phyloP scores from a whole-genome alignment of 225 moss, liverwort and hornwort genomes.

The Bryum argenteum region DNA sequence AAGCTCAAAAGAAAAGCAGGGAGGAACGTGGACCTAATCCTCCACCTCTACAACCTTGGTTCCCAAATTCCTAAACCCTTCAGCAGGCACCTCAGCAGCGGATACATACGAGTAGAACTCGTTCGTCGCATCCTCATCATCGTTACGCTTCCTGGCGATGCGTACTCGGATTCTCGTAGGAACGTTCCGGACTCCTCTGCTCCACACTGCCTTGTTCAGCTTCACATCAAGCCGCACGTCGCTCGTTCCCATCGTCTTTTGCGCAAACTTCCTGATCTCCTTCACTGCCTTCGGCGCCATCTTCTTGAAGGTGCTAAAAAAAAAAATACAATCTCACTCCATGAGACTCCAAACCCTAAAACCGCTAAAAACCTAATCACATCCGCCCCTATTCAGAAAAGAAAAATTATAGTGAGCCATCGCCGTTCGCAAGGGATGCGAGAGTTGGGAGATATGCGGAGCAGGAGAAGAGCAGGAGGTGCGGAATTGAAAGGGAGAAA shows the following conservation, averaged over 20 bases:
- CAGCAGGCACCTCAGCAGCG: constrained; percentile 42
- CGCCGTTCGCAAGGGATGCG: too few relatives aligned
- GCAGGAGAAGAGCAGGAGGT: neutral
- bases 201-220: constrained; percentile 55
- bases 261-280: constrained; percentile 50
- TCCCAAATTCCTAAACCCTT: constrained; percentile 47
- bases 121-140: constrained; percentile 52
- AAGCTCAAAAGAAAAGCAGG: constrained; percentile 18
- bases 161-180: constrained; percentile 50
- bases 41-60: constrained; percentile 55
- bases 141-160: constrained; percentile 55
- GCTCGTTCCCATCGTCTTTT: constrained; percentile 46
- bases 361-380: neutral
- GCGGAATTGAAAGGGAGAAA: neutral
- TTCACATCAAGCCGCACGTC: constrained; percentile 59
- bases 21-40: constrained; percentile 31
- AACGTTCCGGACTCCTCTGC: constrained; percentile 51
- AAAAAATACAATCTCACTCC: neutral
- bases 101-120: constrained; percentile 54
- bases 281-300: constrained; percentile 55
- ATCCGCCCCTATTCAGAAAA: too few relatives aligned
- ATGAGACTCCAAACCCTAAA: neutral
- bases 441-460: neutral
- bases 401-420: too few relatives aligned
- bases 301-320: constrained; percentile 51